Conservation (phyloP, 768 basidiomycete species). For the Nidula microcarpa region DNA sequence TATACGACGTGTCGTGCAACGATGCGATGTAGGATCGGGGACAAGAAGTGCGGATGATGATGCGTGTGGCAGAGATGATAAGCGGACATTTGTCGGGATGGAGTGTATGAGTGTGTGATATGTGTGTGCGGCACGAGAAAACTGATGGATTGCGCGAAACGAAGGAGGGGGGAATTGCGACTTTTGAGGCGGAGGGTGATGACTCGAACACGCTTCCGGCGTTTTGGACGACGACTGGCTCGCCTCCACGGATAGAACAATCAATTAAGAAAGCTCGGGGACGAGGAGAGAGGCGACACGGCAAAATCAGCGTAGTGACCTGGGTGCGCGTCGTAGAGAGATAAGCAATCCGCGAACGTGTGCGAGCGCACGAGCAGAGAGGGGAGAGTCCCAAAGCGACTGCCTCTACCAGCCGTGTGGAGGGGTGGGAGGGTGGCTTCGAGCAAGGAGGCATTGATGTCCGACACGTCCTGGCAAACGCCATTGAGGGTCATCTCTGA, state of each 20-base stretch:
- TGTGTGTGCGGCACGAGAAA: conserved; percentile 10
- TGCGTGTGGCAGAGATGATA: too few relatives aligned
- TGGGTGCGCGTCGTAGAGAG: conserved; percentile 26
- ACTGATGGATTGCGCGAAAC: conserved; percentile 10
- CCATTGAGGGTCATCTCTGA: conserved; percentile 32
- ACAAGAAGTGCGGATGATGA: not conserved
- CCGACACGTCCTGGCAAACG: conserved; percentile 30
- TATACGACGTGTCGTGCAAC: conserved; percentile 28
- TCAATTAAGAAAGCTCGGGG: conserved; percentile 50
- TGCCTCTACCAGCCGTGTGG: conserved; percentile 20
- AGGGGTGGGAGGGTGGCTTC: conserved; percentile 22
- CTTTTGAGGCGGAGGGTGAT: conserved; percentile 3
- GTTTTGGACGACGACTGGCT: conserved; percentile 8
- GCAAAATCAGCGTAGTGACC: conserved; percentile 32
- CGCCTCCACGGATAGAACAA: conserved; percentile 7
- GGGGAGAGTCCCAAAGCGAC: conserved; percentile 23
- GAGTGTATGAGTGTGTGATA: conserved; percentile 3
- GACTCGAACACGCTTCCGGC: conserved; percentile 1
- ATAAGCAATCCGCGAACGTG: conserved; percentile 37
- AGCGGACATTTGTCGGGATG: conserved; percentile 5
- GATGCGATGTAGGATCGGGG: conserved; percentile 18
- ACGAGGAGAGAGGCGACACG: conserved; percentile 40
- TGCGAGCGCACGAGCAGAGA: conserved; percentile 37
- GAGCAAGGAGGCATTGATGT: conserved; percentile 33
- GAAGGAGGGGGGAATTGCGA: conserved; percentile 5